phyloP scores from a whole-genome alignment of 2,329 filamentous ascomycete genomes.

The Coniochaeta hoffmannii region DNA sequence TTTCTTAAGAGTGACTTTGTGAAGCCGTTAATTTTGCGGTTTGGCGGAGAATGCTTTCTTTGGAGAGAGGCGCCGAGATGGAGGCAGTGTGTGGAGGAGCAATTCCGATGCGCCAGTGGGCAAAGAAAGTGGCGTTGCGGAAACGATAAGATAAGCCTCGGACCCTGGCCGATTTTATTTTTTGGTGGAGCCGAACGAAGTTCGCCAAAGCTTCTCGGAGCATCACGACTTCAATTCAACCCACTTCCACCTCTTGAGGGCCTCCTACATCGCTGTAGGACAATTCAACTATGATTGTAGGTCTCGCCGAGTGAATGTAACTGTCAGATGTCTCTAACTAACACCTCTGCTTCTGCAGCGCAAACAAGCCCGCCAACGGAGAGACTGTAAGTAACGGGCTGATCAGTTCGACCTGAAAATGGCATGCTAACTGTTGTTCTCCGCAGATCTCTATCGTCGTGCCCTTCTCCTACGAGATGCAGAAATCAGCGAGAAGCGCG shows the following conservation, averaged over 20 bases:
- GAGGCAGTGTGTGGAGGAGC: background rate
- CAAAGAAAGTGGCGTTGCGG: conserved; percentile 10
- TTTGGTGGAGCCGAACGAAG: background rate
- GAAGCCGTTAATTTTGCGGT: conserved; percentile 11
- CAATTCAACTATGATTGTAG: background rate
- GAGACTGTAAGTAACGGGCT: conserved; percentile 47
- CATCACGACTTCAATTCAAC: background rate
- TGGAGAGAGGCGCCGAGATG: background rate
- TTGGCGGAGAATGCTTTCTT: conserved; percentile 4
- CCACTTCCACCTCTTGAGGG: background rate
- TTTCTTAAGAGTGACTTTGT: background rate
- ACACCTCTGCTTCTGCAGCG: conserved; percentile 30
- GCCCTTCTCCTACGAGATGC: conserved; percentile 84
- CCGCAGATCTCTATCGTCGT: conserved; percentile 70
- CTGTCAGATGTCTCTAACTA: conserved; percentile 15
- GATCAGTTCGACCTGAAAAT: background rate
- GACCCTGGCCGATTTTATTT: conserved; percentile 2
- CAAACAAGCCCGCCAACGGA: conserved; percentile 69
- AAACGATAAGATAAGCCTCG: conserved; percentile 7
- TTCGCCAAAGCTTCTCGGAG: background rate
- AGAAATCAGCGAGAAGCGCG: conserved; percentile 85
- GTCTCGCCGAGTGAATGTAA: conserved; percentile 20
- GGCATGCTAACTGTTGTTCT: background rate
- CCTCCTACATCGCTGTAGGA: background rate
- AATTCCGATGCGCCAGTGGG: conserved; percentile 1